Conservation (phyloP, 2,329 filamentous ascomycete genomes). For the Cladosporium colombiae region DNA sequence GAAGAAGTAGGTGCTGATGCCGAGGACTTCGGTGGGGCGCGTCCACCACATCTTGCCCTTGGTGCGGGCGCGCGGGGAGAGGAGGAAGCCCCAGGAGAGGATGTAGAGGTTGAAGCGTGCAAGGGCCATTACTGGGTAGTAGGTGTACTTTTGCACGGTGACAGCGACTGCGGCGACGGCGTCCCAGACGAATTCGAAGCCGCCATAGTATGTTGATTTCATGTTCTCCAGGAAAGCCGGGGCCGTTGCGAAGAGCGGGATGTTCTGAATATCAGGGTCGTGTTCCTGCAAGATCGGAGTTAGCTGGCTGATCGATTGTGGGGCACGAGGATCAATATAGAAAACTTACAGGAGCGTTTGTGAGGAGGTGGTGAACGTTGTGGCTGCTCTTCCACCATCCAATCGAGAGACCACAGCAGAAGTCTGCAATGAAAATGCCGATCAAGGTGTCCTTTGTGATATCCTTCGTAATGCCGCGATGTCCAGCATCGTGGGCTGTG, state of each 20-base stretch:
- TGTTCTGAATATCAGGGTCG: slow-evolving; percentile 54
- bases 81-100: slow-evolving; percentile 76
- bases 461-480: slow-evolving; percentile 62
- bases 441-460: slow-evolving; percentile 61
- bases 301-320: slow-evolving; percentile 24
- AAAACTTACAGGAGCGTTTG: slow-evolving; percentile 56
- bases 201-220: slow-evolving; percentile 78
- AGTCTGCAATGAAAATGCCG: slow-evolving; percentile 64
- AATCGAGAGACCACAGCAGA: slow-evolving; percentile 65
- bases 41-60: slow-evolving; percentile 83
- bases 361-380: slow-evolving; percentile 68
- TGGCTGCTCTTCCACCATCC: slow-evolving; percentile 70
- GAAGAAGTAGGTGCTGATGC: slow-evolving; percentile 79
- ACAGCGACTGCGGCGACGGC: slow-evolving; percentile 69
- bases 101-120: slow-evolving; percentile 86
- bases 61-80: slow-evolving; percentile 68
- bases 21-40: slow-evolving; percentile 73
- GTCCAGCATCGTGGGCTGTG: slow-evolving; percentile 65
- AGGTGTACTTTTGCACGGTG: slow-evolving; percentile 75
- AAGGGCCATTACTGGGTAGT: slow-evolving; percentile 78
- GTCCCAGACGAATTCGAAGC: slow-evolving; percentile 74
- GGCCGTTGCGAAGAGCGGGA: slow-evolving; percentile 85
- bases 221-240: slow-evolving; percentile 75
- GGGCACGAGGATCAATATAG: background rate
- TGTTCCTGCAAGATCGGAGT: slow-evolving; percentile 35